Conservation (phyloP, 768 basidiomycete genomes). For the Psilocybe cubensis region DNA sequence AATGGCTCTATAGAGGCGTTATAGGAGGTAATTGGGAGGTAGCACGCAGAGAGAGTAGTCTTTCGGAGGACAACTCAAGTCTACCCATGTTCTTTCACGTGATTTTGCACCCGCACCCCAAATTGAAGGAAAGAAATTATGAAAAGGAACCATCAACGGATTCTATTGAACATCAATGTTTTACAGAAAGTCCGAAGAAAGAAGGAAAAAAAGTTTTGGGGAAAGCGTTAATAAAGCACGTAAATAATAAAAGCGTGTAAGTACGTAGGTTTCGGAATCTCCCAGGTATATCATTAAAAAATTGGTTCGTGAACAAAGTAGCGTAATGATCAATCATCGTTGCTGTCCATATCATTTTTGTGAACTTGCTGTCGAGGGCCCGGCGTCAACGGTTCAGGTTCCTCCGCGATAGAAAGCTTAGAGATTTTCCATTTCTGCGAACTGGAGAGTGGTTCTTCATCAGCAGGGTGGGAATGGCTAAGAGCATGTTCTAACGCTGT, state of each 20-base stretch:
- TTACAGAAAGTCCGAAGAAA: background rate
- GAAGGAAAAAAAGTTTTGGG: background rate
- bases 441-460: constrained; percentile 12
- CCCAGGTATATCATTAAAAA: constrained; percentile 3
- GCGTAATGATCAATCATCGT: constrained; percentile 22
- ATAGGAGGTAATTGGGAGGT: background rate
- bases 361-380: constrained; percentile 25
- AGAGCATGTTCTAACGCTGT: constrained; percentile 31
- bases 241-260: constrained; percentile 17
- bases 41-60: background rate
- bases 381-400: constrained; percentile 24
- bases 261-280: background rate
- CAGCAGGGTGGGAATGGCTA: constrained; percentile 21
- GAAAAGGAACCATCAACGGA: background rate
- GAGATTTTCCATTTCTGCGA: constrained; percentile 18
- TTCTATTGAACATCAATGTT: constrained; percentile 5
- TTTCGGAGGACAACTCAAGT: constrained; percentile 2
- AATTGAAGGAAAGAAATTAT: background rate
- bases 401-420: constrained; percentile 23
- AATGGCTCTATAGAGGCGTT: background rate
- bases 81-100: constrained; percentile 4
- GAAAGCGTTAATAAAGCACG: constrained; percentile 18
- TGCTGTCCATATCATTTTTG: constrained; percentile 28
- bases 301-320: constrained; percentile 10
- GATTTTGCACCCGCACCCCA: background rate